phyloP scores from a whole-genome alignment of 2,329 filamentous ascomycete species.

The Pseudopyricularia javanii region DNA sequence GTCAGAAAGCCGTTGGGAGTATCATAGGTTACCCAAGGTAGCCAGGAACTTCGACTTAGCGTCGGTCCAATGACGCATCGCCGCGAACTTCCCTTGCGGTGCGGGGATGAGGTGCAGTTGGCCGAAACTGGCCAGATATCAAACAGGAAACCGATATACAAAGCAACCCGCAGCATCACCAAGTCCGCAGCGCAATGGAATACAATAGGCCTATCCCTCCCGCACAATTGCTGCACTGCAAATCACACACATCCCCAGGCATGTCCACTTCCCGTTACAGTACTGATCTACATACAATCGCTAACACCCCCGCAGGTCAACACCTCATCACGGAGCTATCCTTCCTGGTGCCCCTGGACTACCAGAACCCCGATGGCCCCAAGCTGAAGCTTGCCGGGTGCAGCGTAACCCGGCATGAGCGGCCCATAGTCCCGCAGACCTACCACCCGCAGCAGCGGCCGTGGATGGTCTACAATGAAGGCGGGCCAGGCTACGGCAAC shows the following conservation, averaged over 20 bases:
- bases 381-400: conserved; percentile 64
- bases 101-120: too few species aligned
- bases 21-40: too few species aligned
- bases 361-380: conserved; percentile 46
- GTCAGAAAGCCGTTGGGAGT: too few species aligned
- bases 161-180: not conserved
- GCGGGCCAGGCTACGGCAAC: conserved; percentile 74
- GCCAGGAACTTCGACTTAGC: too few species aligned
- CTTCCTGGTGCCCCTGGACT: conserved; percentile 78
- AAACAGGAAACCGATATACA: not conserved
- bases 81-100: too few species aligned
- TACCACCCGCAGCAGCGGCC: conserved; percentile 23
- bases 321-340: conserved; percentile 69
- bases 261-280: too few species aligned
- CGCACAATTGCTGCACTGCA: conserved; percentile 21
- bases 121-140: not conserved
- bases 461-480: conserved; percentile 65
- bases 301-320: conserved; percentile 39
- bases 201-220: not conserved
- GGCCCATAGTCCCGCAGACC: conserved; percentile 4
- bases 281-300: too few species aligned
- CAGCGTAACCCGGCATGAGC: conserved; percentile 1
- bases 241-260: conserved; percentile 26
- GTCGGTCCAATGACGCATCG: too few species aligned
- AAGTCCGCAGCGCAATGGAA: not conserved